A percentile compares a stretch with the other conserved stretches of the same genome.
phyloP scores from a whole-genome alignment of 2,329 filamentous ascomycete species.

The Alternaria novae-zelandiae region DNA sequence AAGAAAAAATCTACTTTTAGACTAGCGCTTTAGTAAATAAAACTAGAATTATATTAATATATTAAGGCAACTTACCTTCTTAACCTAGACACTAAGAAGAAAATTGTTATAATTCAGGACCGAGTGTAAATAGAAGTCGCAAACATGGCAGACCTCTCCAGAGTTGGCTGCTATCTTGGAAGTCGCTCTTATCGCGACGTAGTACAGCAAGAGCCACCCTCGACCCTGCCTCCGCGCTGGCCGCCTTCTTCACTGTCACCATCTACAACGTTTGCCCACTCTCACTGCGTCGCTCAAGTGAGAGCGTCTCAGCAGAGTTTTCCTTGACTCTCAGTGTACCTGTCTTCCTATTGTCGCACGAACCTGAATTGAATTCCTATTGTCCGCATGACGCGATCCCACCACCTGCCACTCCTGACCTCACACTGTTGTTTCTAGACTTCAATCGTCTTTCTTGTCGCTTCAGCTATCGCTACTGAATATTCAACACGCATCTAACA shows the following conservation, averaged over 20 bases:
- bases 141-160: not conserved
- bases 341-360: not conserved
- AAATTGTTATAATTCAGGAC: not conserved
- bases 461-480: not conserved
- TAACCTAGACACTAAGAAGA: not conserved
- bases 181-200: not conserved
- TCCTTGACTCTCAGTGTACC: no score
- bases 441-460: not conserved
- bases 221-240: not conserved
- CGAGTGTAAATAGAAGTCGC: not conserved
- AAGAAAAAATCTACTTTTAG: no score
- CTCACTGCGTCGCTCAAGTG: not conserved
- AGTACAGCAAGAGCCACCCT: constrained; percentile 1
- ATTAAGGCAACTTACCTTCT: no score
- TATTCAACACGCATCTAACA: not conserved
- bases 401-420: not conserved
- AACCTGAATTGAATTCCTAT: not conserved
- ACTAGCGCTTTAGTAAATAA: no score
- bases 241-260: constrained; percentile 9
- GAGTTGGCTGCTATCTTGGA: not conserved
- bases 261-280: not conserved
- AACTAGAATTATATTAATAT: no score
- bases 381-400: not conserved
- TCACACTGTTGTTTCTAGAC: not conserved
- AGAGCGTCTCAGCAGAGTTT: not conserved